Evolutionary conservation across 108 stramenopile genomes (phyloP).

Genomic region (Skeletonema potamos): DNA sequence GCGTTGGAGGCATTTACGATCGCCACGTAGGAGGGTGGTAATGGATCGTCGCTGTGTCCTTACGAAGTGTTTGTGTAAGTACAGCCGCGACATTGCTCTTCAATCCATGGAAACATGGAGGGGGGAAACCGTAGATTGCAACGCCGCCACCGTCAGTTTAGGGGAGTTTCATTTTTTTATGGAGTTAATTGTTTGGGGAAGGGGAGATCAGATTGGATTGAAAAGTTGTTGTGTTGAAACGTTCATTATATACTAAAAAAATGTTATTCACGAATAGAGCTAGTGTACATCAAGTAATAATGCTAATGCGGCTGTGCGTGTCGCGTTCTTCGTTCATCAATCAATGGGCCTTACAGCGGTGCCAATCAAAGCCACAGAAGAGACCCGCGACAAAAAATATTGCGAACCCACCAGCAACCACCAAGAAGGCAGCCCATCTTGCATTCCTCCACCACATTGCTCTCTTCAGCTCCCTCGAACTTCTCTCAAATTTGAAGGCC

Average conservation of each 20-base stretch:
- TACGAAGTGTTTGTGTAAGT: not conserved
- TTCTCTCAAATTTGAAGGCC: constrained; percentile 92
- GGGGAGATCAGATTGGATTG: not conserved
- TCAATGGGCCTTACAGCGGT: constrained; percentile 56
- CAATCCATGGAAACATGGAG: constrained; percentile 17
- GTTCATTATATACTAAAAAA: not conserved
- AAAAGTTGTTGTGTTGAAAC: not conserved
- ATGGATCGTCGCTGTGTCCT: constrained; percentile 20
- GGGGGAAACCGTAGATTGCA: constrained; percentile 27
- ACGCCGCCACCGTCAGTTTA: constrained; percentile 40
- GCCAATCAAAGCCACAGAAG: constrained; percentile 73
- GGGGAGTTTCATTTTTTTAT: not conserved
- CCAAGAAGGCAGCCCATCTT: constrained; percentile 58
- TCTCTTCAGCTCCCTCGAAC: constrained; percentile 68
- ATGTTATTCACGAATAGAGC: not conserved
- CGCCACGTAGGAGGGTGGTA: constrained; percentile 31
- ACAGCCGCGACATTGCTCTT: constrained; percentile 33
- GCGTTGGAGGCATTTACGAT: constrained; percentile 39
- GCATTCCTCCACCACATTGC: constrained; percentile 91
- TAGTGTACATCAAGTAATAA: not conserved
- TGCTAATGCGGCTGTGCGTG: too few species aligned
- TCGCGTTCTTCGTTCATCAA: not conserved
- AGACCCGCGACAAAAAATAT: constrained; percentile 64
- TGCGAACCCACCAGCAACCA: constrained; percentile 54
- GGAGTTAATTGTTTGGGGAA: not conserved